Base-by-base conservation (phyloP, 345 rosid species). In the Pelargonium nanum region DNA sequence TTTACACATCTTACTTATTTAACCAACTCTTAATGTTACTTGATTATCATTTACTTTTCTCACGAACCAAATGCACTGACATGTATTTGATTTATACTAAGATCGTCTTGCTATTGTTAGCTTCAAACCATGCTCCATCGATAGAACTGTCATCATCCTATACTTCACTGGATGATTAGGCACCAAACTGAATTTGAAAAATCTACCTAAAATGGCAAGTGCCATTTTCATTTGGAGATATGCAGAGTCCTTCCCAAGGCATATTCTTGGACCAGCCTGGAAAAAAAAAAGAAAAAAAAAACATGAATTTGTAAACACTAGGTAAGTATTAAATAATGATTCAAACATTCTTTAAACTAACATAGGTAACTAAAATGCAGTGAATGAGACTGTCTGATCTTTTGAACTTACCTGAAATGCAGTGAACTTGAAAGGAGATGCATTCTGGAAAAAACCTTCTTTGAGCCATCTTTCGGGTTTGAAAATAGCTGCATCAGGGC, bases 141-240 rank as follows among this genome's bases (percentile, higher is more conserved):
- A 87, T 20, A 87, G 79, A 53, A 84, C 83, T 2, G 98, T 89
- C 95, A 87, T 92, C 97, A 89, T 89, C 68, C 97, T 74, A 79
- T 92, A 89, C 74, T 84, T 77, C 63, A 92, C 95, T 4, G 78
- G 89, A 76, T 92, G 95, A 65, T 79, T 66, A 8, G 89, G 85
- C 58, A 82, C 84, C 82, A 92, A 68, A 63, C 64, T 76, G 72
- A 89, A 92, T 28, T 77, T 77, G 58, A 76, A 92, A 74, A 85
- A 89, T 62, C 98, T 77, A 66, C 95, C 85, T 63, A 89, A 66
- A 45, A 89, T 77, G 28, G 96, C 91, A 58, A 92, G 73, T 19
- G 91, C 78, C 96, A 89, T 87, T 81, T 88, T 92, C 93, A 89
- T 92, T 73, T 92, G 98, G 34, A 89, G 88, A 73, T 87, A 92